phyloP scores from a whole-genome alignment of 2,329 filamentous ascomycete species.

The Colletotrichum sojae region DNA sequence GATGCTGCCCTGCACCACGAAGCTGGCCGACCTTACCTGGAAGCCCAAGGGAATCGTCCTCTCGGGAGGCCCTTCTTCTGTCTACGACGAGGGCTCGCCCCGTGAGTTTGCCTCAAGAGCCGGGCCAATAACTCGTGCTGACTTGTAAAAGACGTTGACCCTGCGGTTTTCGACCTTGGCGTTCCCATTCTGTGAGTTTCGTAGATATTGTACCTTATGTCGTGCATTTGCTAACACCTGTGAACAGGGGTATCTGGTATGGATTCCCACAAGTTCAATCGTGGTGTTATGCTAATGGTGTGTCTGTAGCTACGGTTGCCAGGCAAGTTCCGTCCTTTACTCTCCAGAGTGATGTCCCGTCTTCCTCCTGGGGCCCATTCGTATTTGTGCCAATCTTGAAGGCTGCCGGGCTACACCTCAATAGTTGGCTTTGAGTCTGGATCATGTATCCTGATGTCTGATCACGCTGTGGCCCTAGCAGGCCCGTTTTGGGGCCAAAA shows the following conservation, averaged over 20 bases:
- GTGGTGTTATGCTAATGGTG: too few species aligned
- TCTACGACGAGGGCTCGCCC: conserved; percentile 83
- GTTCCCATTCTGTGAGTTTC: conserved; percentile 65
- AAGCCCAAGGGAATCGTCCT: conserved; percentile 87
- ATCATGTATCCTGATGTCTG: not conserved
- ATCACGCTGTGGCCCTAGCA: too few species aligned
- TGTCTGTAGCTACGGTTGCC: conserved; percentile 27
- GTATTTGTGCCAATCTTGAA: too few species aligned
- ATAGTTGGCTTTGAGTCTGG: too few species aligned
- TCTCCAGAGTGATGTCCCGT: too few species aligned
- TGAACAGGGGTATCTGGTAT: conserved; percentile 68
- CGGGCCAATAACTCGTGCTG: conserved; percentile 14
- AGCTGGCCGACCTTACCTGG: conserved; percentile 81
- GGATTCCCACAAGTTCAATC: conserved; percentile 46
- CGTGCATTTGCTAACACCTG: too few species aligned
- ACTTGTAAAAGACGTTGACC: conserved; percentile 74
- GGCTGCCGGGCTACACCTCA: too few species aligned
- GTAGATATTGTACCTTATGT: too few species aligned
- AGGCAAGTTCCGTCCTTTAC: conserved; percentile 5
- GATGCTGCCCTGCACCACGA: conserved; percentile 89
- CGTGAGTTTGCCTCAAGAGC: conserved; percentile 49
- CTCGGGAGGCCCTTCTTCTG: conserved; percentile 71
- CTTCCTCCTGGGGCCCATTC: too few species aligned
- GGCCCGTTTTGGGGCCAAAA: too few species aligned
- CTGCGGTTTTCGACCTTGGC: conserved; percentile 82